A percentile compares a stretch with the other conserved stretches of the same genome.
These are phyloP conservation scores for Podospora appendiculata DNA, from an alignment of 495 filamentous ascomycete genomes.

Conservation along the genomic window DNA sequence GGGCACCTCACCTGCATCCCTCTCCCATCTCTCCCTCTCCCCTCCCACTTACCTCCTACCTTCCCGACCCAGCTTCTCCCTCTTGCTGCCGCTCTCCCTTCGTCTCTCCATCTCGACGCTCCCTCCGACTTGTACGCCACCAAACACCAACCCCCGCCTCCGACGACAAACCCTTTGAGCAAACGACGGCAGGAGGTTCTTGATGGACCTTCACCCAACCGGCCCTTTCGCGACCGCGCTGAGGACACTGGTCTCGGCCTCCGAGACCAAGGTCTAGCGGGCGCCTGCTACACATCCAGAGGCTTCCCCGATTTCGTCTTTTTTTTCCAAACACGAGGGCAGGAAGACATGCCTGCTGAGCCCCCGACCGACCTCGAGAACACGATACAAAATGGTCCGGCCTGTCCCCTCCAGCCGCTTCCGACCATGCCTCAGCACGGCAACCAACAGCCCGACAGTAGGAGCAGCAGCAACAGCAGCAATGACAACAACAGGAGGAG, in stretches of 20 bases:
- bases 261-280: slow-evolving; percentile 41
- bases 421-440: slow-evolving; percentile 39
- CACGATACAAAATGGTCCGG: slow-evolving; percentile 26
- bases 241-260: slow-evolving; percentile 43
- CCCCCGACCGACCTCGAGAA: slow-evolving; percentile 30
- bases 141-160: neutral
- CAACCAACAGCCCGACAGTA: slow-evolving; percentile 13
- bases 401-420: slow-evolving; percentile 21
- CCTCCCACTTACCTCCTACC: neutral
- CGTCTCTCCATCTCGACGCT: neutral
- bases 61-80: neutral
- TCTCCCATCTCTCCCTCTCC: neutral
- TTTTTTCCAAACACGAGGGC: neutral
- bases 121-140: neutral
- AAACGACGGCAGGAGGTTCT: slow-evolving; percentile 23
- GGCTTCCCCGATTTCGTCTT: neutral
- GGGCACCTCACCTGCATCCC: neutral
- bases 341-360: slow-evolving; percentile 40
- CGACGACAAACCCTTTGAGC: neutral
- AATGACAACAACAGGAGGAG: neutral
- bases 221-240: slow-evolving; percentile 52
- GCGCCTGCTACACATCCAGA: slow-evolving; percentile 11
- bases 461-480: slow-evolving; percentile 3
- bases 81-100: neutral
- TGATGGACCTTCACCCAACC: slow-evolving; percentile 54